These are phyloP conservation scores for Trifolium subterraneum DNA, from an alignment of 306 rosid genomes.

Conservation along the genomic window DNA sequence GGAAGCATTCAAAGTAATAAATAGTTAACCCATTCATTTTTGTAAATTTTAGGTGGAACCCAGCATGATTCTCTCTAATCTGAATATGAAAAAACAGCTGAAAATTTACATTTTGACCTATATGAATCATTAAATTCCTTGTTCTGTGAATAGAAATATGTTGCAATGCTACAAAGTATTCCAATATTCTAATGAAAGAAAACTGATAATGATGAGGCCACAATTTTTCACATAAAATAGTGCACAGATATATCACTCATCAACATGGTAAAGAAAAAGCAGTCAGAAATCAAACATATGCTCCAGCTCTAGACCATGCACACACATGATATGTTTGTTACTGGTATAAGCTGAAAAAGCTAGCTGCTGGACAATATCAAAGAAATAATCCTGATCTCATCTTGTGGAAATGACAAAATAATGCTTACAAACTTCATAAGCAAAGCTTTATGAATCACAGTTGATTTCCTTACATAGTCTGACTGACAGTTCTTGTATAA, in stretches of 20 bases:
- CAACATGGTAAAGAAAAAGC: slow-evolving; percentile 4
- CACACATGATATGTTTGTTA: not conserved
- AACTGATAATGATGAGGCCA: not conserved
- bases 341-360: slow-evolving; percentile 20
- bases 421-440: slow-evolving; percentile 29
- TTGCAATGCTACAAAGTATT: not conserved
- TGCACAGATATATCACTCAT: slow-evolving; percentile 8
- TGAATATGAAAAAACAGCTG: not conserved
- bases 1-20: no score
- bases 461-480: slow-evolving; percentile 4
- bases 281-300: slow-evolving; percentile 20
- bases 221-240: not conserved
- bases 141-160: slow-evolving; percentile 15
- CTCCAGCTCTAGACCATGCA: not conserved
- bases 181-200: not conserved
- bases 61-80: slow-evolving; percentile 17
- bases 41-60: not conserved
- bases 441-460: not conserved
- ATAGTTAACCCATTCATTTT: slow-evolving; percentile 13
- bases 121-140: slow-evolving; percentile 5
- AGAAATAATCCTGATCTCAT: slow-evolving; percentile 10
- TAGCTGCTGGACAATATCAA: slow-evolving; percentile 27
- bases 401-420: slow-evolving; percentile 1
- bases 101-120: slow-evolving; percentile 1
- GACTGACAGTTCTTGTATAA: slow-evolving; percentile 1